Percentiles rank a stretch among this genome's conserved stretches.
Evolutionary conservation across 108 stramenopile genomes (phyloP).

Genomic region (Chaetoceros tenuissimus): DNA sequence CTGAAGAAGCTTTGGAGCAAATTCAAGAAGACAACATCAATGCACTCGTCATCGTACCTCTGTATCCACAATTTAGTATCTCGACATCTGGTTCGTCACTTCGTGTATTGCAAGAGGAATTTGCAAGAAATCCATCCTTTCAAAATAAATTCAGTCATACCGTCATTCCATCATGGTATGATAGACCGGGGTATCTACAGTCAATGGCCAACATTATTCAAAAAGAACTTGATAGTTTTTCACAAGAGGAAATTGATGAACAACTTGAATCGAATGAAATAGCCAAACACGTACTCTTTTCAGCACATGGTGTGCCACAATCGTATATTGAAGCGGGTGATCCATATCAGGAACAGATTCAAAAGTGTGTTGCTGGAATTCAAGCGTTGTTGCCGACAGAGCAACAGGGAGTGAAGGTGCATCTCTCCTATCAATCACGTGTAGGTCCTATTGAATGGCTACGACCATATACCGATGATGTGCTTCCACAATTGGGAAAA

Average conservation of each 20-base stretch:
- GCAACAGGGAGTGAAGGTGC: constrained; percentile 62
- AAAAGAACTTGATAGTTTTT: constrained; percentile 77
- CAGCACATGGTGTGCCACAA: constrained; percentile 95
- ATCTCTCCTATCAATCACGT: constrained; percentile 88
- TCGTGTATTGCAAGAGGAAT: constrained; percentile 89
- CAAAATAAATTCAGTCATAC: constrained; percentile 85
- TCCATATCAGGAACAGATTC: constrained; percentile 93
- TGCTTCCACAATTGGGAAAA: constrained; percentile 78
- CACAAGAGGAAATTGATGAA: constrained; percentile 57
- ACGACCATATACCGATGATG: constrained; percentile 95
- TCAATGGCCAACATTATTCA: constrained; percentile 79
- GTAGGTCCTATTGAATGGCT: constrained; percentile 99
- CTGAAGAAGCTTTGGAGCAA: constrained; percentile 85
- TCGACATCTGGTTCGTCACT: constrained; percentile 90
- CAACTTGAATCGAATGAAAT: constrained; percentile 42
- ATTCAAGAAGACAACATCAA: constrained; percentile 77
- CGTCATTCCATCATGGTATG: constrained; percentile 91
- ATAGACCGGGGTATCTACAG: constrained; percentile 88
- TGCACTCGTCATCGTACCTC: constrained; percentile 85
- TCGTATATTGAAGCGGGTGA: constrained; percentile 95
- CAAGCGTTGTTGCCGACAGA: constrained; percentile 40
- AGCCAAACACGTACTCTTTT: constrained; percentile 82
- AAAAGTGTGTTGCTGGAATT: constrained; percentile 69
- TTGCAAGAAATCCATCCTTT: constrained; percentile 53
- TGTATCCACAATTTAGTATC: constrained; percentile 97